Evolutionary conservation across 1,139 yeast genomes (phyloP).

Genomic region (Taiozyma onychis): DNA sequence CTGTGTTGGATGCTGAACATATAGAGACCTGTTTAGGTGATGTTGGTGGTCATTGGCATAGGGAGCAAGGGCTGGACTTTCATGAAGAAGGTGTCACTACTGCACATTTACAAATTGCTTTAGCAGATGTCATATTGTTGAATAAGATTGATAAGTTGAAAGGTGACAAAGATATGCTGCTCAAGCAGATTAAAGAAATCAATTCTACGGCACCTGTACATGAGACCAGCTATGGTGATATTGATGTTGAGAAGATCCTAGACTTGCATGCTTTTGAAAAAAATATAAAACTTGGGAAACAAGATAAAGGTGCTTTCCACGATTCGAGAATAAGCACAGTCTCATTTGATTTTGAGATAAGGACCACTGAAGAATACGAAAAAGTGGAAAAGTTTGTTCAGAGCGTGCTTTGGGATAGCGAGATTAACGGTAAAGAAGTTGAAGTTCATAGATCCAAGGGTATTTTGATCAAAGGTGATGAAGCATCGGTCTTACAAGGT

Average conservation of each 20-base stretch:
- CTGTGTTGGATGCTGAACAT: slow-evolving; percentile 79
- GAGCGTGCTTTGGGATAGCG: slow-evolving; percentile 60
- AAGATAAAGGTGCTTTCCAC: slow-evolving; percentile 33
- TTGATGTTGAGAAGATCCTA: slow-evolving; percentile 56
- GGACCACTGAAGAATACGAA: slow-evolving; percentile 30
- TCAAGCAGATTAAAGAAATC: slow-evolving; percentile 41
- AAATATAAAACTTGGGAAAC: slow-evolving; percentile 28
- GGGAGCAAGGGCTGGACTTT: slow-evolving; percentile 31
- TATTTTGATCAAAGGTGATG: slow-evolving; percentile 39
- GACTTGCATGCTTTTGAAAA: slow-evolving; percentile 79
- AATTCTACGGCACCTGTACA: slow-evolving; percentile 66
- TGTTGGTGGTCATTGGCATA: slow-evolving; percentile 61
- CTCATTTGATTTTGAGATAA: slow-evolving; percentile 46
- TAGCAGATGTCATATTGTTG: slow-evolving; percentile 76
- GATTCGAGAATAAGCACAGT: slow-evolving; percentile 63
- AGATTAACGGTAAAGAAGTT: slow-evolving; percentile 34
- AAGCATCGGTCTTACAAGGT: slow-evolving; percentile 68
- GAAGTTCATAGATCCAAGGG: slow-evolving; percentile 89
- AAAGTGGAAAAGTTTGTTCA: slow-evolving; percentile 59
- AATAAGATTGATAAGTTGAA: slow-evolving; percentile 66
- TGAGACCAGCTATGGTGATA: slow-evolving; percentile 67
- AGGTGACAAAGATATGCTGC: slow-evolving; percentile 22
- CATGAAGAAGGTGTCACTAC: slow-evolving; percentile 59
- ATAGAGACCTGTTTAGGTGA: slow-evolving; percentile 66
- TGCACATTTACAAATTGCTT: slow-evolving; percentile 84